Evolutionary conservation across 192 early-diverging fungal genomes (phyloP).

Genomic region (Coemansia sp.): DNA sequence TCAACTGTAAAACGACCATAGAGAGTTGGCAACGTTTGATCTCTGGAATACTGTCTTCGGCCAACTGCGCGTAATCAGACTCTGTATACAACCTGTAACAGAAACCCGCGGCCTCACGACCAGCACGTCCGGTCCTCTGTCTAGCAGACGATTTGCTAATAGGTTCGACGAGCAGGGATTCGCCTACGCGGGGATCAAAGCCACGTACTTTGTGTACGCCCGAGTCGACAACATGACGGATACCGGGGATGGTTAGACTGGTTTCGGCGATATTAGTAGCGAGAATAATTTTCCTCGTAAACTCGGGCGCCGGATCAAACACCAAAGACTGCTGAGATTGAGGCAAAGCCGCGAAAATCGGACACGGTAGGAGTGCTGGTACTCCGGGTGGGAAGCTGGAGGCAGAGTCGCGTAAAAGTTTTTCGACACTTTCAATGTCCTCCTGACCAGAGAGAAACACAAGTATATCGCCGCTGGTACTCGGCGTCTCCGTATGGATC

Average conservation of each 20-base stretch:
- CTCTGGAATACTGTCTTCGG: conserved; percentile 86
- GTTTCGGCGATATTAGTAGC: conserved; percentile 99
- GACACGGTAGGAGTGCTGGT: conserved; percentile 74
- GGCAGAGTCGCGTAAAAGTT: conserved; percentile 66
- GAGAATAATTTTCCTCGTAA: conserved; percentile 90
- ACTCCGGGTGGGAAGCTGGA: conserved; percentile 40
- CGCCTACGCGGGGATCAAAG: conserved; percentile 90
- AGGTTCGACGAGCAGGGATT: conserved; percentile 83
- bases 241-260: conserved; percentile 93
- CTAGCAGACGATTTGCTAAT: conserved; percentile 91
- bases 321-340: conserved; percentile 86
- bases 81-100: conserved; percentile 96
- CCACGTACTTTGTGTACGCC: conserved; percentile 92
- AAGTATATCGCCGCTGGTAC: conserved; percentile 82
- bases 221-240: conserved; percentile 93
- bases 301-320: conserved; percentile 85
- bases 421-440: conserved; percentile 91
- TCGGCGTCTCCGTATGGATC: conserved; percentile 83
- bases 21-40: conserved; percentile 93
- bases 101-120: conserved; percentile 88
- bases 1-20: conserved; percentile 83
- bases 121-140: conserved; percentile 94
- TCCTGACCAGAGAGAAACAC: conserved; percentile 91
- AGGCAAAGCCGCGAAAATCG: conserved; percentile 93
- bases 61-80: conserved; percentile 71